Percentiles rank a stretch among this genome's conserved stretches.
phyloP scores from a whole-genome alignment of 257 asterid genomes.

The Cynanchum wilfordii region DNA sequence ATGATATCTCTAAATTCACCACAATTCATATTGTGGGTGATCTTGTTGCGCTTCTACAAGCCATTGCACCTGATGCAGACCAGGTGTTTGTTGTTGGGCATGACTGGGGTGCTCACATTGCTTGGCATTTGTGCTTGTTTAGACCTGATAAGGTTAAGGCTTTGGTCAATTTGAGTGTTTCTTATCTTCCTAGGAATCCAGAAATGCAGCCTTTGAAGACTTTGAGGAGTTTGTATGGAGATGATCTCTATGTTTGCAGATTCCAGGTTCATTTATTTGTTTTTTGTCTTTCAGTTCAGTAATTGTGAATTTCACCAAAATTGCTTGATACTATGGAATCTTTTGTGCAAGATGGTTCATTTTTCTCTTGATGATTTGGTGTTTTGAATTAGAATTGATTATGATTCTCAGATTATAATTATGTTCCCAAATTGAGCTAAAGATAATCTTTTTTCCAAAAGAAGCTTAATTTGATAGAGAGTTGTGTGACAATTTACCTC shows the following conservation, averaged over 20 bases:
- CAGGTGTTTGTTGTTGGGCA: constrained; percentile 81
- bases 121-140: constrained; percentile 62
- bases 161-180: constrained; percentile 51
- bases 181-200: constrained; percentile 43
- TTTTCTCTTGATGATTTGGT: background rate
- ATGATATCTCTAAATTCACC: constrained; percentile 54
- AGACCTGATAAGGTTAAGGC: constrained; percentile 66
- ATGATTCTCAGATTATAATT: background rate
- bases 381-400: background rate
- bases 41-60: constrained; percentile 47
- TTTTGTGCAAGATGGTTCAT: background rate
- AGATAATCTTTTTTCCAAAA: background rate
- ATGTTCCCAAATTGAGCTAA: background rate
- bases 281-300: background rate
- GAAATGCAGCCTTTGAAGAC: constrained; percentile 20
- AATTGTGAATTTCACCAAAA: no score
- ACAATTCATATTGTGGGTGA: constrained; percentile 62
- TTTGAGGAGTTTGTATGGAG: constrained; percentile 40
- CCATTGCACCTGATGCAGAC: constrained; percentile 35
- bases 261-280: constrained; percentile 50
- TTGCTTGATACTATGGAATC: background rate
- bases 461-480: no score
- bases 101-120: constrained; percentile 74
- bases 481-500: no score
- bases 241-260: constrained; percentile 57